Evolutionary conservation across 306 rosid species (phyloP).

Genomic region (Dalbergia cultrata): DNA sequence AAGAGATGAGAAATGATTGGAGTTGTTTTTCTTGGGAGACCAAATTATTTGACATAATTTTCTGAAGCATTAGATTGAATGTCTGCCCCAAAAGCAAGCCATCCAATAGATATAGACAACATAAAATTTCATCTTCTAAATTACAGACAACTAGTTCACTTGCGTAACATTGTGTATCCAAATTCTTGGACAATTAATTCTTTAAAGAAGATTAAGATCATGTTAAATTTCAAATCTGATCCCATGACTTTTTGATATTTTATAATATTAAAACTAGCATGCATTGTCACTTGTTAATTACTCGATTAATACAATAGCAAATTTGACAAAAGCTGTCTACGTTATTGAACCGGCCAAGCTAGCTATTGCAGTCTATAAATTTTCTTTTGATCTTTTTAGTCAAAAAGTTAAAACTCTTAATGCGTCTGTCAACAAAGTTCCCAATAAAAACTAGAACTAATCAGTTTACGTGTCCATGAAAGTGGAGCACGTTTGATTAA

Average conservation of each 20-base stretch:
- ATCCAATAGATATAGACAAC: not conserved
- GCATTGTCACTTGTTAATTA: slow-evolving; percentile 20
- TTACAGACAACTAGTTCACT: slow-evolving; percentile 31
- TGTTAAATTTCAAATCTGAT: slow-evolving; percentile 41
- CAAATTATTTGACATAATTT: too few relatives aligned
- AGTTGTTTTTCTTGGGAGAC: too few relatives aligned
- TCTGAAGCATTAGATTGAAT: too few relatives aligned
- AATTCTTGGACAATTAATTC: slow-evolving; percentile 38
- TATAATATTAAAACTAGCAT: slow-evolving; percentile 3
- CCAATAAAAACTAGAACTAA: slow-evolving; percentile 32
- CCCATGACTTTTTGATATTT: not conserved
- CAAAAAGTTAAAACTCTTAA: slow-evolving; percentile 47
- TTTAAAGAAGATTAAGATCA: slow-evolving; percentile 38
- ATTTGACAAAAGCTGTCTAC: slow-evolving; percentile 42
- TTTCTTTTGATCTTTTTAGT: slow-evolving; percentile 36
- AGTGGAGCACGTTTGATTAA: slow-evolving; percentile 25
- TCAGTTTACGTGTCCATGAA: slow-evolving; percentile 50
- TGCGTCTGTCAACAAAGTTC: slow-evolving; percentile 59
- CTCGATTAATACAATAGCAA: slow-evolving; percentile 27
- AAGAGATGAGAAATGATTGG: too few relatives aligned
- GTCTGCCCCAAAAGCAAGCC: not conserved
- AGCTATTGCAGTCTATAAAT: slow-evolving; percentile 32
- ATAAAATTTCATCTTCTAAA: slow-evolving; percentile 21
- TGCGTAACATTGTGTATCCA: slow-evolving; percentile 39
- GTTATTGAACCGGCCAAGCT: slow-evolving; percentile 48